Evolutionary conservation across 2,329 filamentous ascomycete genomes (phyloP).

Genomic region (Fusarium goolgardi): DNA sequence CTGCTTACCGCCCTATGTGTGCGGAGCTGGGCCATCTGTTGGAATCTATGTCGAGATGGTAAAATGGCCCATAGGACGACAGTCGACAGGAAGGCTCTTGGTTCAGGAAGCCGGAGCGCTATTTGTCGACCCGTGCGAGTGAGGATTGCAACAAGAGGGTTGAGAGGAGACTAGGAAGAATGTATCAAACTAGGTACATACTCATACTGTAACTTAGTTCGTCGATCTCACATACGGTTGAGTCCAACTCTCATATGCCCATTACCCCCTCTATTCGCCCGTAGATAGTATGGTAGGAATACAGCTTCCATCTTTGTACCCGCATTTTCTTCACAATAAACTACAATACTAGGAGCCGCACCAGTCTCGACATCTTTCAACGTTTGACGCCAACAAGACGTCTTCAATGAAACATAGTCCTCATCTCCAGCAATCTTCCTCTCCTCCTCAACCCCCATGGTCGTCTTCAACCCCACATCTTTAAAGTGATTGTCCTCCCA

Average conservation of each 20-base stretch:
- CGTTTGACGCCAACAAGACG: conserved; percentile 15
- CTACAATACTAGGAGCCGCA: neutral
- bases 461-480: conserved; percentile 2
- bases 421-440: neutral
- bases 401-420: conserved; percentile 23
- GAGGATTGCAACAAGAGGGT: neutral
- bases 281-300: conserved; percentile 27
- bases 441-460: conserved; percentile 12
- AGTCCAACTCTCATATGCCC: conserved; percentile 38
- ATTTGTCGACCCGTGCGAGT: neutral
- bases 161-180: neutral
- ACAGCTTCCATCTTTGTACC: neutral
- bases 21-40: neutral
- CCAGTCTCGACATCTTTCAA: neutral
- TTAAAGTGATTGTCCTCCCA: conserved; percentile 37
- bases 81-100: too few relatives aligned
- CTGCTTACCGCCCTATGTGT: neutral
- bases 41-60: neutral
- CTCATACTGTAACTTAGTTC: neutral
- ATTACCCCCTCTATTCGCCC: conserved; percentile 23
- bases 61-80: neutral
- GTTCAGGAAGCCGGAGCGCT: too few relatives aligned
- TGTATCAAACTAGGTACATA: neutral
- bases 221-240: neutral
- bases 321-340: rapidly evolving